Evolutionary conservation across 768 basidiomycete species (phyloP).

Genomic region (Scleroderma citrinum): DNA sequence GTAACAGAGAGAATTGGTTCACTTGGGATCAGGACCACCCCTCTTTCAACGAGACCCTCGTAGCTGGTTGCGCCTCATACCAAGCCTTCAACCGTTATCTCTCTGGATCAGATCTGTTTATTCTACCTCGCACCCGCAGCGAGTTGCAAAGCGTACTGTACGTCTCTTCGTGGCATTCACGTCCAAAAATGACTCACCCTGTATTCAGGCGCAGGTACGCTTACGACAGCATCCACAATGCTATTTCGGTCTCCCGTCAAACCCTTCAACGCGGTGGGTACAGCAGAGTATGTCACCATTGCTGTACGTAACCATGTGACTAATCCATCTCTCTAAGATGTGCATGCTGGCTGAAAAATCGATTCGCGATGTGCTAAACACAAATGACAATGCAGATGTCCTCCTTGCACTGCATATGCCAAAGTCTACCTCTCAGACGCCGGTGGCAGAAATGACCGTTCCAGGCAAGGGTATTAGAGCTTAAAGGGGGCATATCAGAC

Average conservation of each 20-base stretch:
- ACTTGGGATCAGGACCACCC: slow-evolving; percentile 69
- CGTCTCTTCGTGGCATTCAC: slow-evolving; percentile 22
- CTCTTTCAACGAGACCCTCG: slow-evolving; percentile 64
- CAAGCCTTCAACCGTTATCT: slow-evolving; percentile 72
- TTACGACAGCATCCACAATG: slow-evolving; percentile 77
- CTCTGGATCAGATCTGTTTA: slow-evolving; percentile 62
- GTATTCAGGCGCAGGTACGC: slow-evolving; percentile 60
- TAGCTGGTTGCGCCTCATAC: slow-evolving; percentile 77
- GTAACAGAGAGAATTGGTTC: slow-evolving; percentile 55
- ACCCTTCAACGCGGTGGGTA: slow-evolving; percentile 54
- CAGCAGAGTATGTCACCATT: slow-evolving; percentile 37
- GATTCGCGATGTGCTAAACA: slow-evolving; percentile 62
- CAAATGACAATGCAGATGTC: slow-evolving; percentile 56
- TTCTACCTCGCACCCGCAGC: slow-evolving; percentile 55
- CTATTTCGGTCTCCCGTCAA: slow-evolving; percentile 63
- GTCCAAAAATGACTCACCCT: slow-evolving; percentile 5
- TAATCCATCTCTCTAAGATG: slow-evolving; percentile 35
- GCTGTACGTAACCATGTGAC: background rate
- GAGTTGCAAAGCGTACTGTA: slow-evolving; percentile 73
- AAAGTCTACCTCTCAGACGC: slow-evolving; percentile 10
- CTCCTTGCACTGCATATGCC: slow-evolving; percentile 60
- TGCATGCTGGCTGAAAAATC: slow-evolving; percentile 69
- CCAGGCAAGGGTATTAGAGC: slow-evolving; percentile 20
- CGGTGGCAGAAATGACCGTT: slow-evolving; percentile 13
- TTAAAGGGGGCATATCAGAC: slow-evolving; percentile 9